phyloP scores from a whole-genome alignment of 805 yeast genomes.

The Kuraishia floccosa region DNA sequence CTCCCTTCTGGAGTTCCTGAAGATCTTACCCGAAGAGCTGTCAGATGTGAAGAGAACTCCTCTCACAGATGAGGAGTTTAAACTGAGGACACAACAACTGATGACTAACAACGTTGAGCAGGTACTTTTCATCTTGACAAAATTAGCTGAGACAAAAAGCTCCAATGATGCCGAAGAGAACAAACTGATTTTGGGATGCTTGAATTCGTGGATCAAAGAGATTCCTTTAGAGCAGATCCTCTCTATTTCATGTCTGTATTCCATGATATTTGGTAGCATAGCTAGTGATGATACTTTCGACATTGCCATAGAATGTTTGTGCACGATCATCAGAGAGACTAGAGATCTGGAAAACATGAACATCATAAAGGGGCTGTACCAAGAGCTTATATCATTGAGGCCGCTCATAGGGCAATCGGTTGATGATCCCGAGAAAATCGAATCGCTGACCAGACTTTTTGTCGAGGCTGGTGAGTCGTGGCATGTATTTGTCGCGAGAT shows the following conservation, averaged over 20 bases:
- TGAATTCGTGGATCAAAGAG: slow-evolving; percentile 88
- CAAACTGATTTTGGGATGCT: slow-evolving; percentile 52
- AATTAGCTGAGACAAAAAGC: slow-evolving; percentile 21
- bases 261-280: slow-evolving; percentile 55
- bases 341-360: slow-evolving; percentile 57
- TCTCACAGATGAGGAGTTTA: slow-evolving; percentile 72
- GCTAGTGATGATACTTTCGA: slow-evolving; percentile 60
- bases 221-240: slow-evolving; percentile 66
- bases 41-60: slow-evolving; percentile 67
- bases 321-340: slow-evolving; percentile 73
- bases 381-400: slow-evolving; percentile 54
- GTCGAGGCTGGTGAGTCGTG: slow-evolving; percentile 94
- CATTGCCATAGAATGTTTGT: slow-evolving; percentile 77
- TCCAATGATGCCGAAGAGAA: slow-evolving; percentile 10
- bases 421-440: slow-evolving; percentile 56
- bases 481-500: slow-evolving; percentile 75
- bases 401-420: slow-evolving; percentile 33
- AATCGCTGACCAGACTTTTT: slow-evolving; percentile 63
- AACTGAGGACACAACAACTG: slow-evolving; percentile 47
- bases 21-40: slow-evolving; percentile 86
- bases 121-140: slow-evolving; percentile 53
- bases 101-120: slow-evolving; percentile 56
- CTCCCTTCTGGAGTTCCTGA: slow-evolving; percentile 65
- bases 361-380: slow-evolving; percentile 54
- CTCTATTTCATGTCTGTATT: slow-evolving; percentile 49